phyloP scores from a whole-genome alignment of 768 basidiomycete species.

The Termitomyces sp. region DNA sequence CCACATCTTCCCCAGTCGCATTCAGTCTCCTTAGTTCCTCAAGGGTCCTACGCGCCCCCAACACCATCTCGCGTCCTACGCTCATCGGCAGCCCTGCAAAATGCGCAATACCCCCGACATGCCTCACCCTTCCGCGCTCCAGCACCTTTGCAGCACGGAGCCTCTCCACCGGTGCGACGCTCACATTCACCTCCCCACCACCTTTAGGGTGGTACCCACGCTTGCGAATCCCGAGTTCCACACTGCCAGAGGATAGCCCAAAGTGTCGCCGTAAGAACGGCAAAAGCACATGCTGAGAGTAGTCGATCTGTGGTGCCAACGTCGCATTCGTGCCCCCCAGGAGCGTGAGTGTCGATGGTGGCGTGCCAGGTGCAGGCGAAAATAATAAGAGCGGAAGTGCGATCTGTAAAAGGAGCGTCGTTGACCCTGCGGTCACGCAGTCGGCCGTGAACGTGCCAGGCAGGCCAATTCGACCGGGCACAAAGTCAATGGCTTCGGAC shows the following conservation, averaged over 20 bases:
- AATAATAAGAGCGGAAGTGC: conserved; percentile 67
- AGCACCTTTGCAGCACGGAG: conserved; percentile 41
- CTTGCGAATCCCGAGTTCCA: conserved; percentile 41
- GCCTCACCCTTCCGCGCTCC: conserved; percentile 48
- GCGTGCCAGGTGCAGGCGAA: conserved; percentile 21
- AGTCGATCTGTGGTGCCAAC: conserved; percentile 73
- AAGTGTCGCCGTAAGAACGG: conserved; percentile 65
- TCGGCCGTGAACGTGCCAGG: conserved; percentile 36
- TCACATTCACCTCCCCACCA: conserved; percentile 54
- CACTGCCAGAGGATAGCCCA: conserved; percentile 26
- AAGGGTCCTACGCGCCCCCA: conserved; percentile 45
- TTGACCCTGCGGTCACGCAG: conserved; percentile 65
- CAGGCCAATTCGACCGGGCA: conserved; percentile 40
- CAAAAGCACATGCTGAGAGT: conserved; percentile 56
- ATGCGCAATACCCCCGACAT: conserved; percentile 55
- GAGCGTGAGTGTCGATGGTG: conserved; percentile 46
- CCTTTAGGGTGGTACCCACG: conserved; percentile 75
- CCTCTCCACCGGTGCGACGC: conserved; percentile 27
- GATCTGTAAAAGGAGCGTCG: conserved; percentile 66
- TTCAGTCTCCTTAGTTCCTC: conserved; percentile 18
- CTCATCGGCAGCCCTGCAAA: conserved; percentile 57
- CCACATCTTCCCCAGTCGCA: conserved; percentile 16
- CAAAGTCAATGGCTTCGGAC: conserved; percentile 51
- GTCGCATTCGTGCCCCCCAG: conserved; percentile 71
- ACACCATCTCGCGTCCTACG: conserved; percentile 52